Base-by-base conservation (phyloP, 495 filamentous ascomycete species). In the Hypoxylon perforatum region DNA sequence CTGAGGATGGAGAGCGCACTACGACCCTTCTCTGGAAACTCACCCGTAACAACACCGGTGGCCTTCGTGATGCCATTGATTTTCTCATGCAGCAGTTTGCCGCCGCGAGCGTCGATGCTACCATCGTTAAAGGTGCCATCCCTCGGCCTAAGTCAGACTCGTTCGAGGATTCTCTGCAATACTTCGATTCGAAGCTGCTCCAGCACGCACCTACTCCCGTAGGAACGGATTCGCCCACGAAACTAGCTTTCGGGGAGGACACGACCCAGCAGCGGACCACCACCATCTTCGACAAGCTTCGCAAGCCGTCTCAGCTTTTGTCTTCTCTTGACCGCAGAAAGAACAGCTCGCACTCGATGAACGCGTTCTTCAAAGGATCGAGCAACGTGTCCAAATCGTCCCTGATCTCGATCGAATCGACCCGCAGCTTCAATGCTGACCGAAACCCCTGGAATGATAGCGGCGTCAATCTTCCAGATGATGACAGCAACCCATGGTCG, bases 381-480 rank as follows among this genome's bases (percentile, higher is more conserved):
- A 91, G 81, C 83, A 97, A 97, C 73, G 93, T 94, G 48, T 97
- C 93, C 54, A 96, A 95, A 78, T 92, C 93, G 39, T 97, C 94
- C 21, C 87, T 97, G 50, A 91, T 94, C 63, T 95, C 92, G 60
- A 92, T 97, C 80, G 94, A 97, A 73, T 96, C 92, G 19, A 91
- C 91, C 35, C 89, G 92, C 73, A 95, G 91, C 77, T 86, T 87
- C 75, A 86, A 85, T 53, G 91, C 92, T 72, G 95, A 96, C 76
- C 91, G 93, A 73, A 96, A 97, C 77, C 93, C 93, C 65, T 97
- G 94, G 94, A 96, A 97, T 75, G 94, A 97, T 78, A 94, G 91
- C 66, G 94, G 92, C 60, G 91, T 97, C 73, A 96, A 96, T 73
- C 89, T 97, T 67, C 82, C 91, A 61, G 92, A 97, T 72, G 92